Evolutionary conservation across 1,284 basidiomycete genomes (phyloP), one percentile per base, ranked within the genome.

Genomic region (Hemileia vastatrix): DNA sequence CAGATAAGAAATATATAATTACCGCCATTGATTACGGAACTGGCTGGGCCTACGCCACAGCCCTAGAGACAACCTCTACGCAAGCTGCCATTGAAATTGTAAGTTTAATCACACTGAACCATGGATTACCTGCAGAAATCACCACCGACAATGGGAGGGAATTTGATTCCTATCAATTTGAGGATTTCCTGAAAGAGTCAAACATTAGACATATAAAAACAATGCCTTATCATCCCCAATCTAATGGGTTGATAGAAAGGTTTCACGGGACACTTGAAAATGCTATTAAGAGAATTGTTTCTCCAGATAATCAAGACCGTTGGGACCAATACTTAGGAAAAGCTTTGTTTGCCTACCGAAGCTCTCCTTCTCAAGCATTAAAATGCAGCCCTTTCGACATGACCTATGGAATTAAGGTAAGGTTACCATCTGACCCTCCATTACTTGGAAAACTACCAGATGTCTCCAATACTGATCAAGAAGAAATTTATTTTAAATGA

Each of bases 11-110:
- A 57, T 49, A 57, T 18, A 2, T 57, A 1, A 27, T 57, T 1
- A 57, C 55, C 1, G 55, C 55, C 6, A 50, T 57, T 6, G 56
- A 57, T 11, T 57, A 57, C n/a, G 56, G 56, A 1, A 57, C 56
- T 36, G 56, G 56, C 1, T 57, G 56, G 44, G 56, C 56, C 1
- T 57, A 57, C 31, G 56, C 56, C 6, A 21, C 31, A 15, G n/a
- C 56, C 0, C 19, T 57, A 0, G 18, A 5, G 15, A 19, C 44
- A 0, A 11, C 19, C 2, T 57, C 56, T 19, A 32, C 0, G 13
- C 40, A 50, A 5, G 47, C 56, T 23, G 45, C 47, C 2, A 19
- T 40, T 1, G 23, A 21, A 13, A 15, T 57, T 18, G 45, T 57
- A 2, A 48, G 49, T 11, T 23, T 15, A 4, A 49, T 57, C 4